Evolutionary conservation across 176 grass and related monocot species (phyloP), one percentile per base, ranked within the genome.

Genomic region (Echinochloa phyllopogon): DNA sequence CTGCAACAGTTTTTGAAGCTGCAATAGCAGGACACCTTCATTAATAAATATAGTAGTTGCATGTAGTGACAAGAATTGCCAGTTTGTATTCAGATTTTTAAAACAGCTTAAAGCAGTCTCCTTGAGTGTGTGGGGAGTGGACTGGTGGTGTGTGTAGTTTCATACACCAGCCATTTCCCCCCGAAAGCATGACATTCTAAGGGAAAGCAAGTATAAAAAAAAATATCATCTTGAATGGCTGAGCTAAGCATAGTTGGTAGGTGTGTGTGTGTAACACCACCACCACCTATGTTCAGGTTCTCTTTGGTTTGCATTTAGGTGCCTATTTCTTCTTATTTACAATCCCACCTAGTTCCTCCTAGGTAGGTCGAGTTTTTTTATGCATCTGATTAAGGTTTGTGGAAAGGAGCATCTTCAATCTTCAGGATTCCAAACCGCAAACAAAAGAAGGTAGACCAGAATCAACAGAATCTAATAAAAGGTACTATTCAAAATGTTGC

Each of bases 1-100:
- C 89, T 85, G 96, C 84, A 58, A 86, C 96, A 39, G 88, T 99
- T 76, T 91, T 84, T n/a, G 91, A 92, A 86, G 87, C 96, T 99
- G 83, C 76, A 91, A 76, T 74, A 89, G 11, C 6, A 86, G 23
- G 40, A 43, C 4, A n/a, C 68, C 57, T 83, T 21, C 25, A 4
- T 73, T 70, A 86, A 76, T 18, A 75, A 51, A 75, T 60, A 67
- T 42, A 81, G 3, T 43, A 52, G 29, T 56, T 12, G 21, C 41
- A 67, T 5, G 15, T 9, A 36, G 50, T 18, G n/a, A 85, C 60
- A 79, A 5, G 18, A 71, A 65, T 77, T 88, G 25, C 23, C 64
- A 79, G 23, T 66, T 73, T 66, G 14, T 40, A 17, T 58, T 47
- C 2, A 77, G 0, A 41, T 27, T 37, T 57, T 15, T 17, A 41